phyloP scores from a whole-genome alignment of 2,329 filamentous ascomycete genomes.

The Plenodomus lindquistii region DNA sequence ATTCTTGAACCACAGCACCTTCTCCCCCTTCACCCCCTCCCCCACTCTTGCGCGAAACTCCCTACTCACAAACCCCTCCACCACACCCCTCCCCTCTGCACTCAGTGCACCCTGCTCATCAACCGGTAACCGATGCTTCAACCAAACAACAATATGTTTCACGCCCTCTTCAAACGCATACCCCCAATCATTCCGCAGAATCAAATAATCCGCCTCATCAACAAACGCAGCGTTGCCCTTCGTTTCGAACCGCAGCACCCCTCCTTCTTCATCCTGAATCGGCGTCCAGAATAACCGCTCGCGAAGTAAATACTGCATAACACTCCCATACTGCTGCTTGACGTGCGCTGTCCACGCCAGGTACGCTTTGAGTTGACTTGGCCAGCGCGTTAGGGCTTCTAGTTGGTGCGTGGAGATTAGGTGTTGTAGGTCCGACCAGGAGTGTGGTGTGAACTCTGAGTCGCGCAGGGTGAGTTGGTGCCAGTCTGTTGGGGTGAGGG shows the following conservation, averaged over 20 bases:
- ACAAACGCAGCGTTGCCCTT: conserved; percentile 57
- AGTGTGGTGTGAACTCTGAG: conserved; percentile 38
- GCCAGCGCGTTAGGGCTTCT: conserved; percentile 60
- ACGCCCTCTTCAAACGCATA: conserved; percentile 62
- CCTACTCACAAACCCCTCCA: conserved; percentile 38
- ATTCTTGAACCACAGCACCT: conserved; percentile 68
- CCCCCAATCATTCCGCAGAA: conserved; percentile 66
- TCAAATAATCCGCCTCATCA: conserved; percentile 57
- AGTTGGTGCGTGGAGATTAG: conserved; percentile 55
- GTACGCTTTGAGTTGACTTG: conserved; percentile 62
- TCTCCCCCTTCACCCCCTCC: conserved; percentile 46
- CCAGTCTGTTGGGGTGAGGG: conserved; percentile 41
- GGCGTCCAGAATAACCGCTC: conserved; percentile 59
- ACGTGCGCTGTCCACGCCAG: conserved; percentile 61
- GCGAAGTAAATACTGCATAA: conserved; percentile 60
- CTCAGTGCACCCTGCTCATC: conserved; percentile 39
- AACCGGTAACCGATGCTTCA: conserved; percentile 41
- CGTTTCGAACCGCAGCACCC: conserved; percentile 44
- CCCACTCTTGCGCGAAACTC: conserved; percentile 52
- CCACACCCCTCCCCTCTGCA: conserved; percentile 26
- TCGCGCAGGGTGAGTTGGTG: conserved; percentile 39
- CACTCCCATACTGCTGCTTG: conserved; percentile 59
- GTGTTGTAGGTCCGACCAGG: conserved; percentile 36
- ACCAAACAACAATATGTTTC: conserved; percentile 61
- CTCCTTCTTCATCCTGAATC: conserved; percentile 13